Base-by-base conservation (phyloP, 805 yeast species). In the Saccharomyces kudriavzevii region DNA sequence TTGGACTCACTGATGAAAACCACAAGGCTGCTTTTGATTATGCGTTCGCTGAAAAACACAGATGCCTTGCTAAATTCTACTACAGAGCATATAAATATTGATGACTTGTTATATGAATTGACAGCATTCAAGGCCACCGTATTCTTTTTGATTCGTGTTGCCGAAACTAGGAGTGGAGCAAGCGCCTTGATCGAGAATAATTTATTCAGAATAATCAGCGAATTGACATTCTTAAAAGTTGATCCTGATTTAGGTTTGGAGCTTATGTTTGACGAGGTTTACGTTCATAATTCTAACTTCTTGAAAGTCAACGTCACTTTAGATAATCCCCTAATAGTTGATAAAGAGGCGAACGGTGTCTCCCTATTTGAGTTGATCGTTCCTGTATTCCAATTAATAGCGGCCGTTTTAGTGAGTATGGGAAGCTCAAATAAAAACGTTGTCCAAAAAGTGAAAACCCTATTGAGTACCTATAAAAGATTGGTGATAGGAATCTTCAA, bases 191-290 rank as follows among this genome's bases (percentile, higher is more conserved):
- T 90, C 25, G 89, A 89, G 60, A 79, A 85, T 59, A 92, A 85
- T 49, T 67, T 92, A 6, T 84, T 90, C 66, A 77, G 81, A 17
- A 73, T 81, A 0, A 73, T 91, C 51, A 78, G 75, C 53, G 73
- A 78, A 11, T 80, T 85, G 43, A 70, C 70, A 20, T 79, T 89
- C 57, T 70, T 89, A 47, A 66, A 73, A 35, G 75, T 84, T 43
- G 97, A 91, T 66, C 90, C 94, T 0, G 96, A 87, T 63, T 71
- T 89, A 35, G 96, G 95, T 0, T 70, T 87, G 48, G 81, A 77
- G 49, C 65, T 84, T 49, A 66, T 71, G 2, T 72, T 79, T 51
- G 77, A 73, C 53, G 75, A 74, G 49, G 58, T 64, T 1, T 60
- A 66, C 3, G 58, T 59, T 10, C 61, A 65, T 31, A 60, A 63